Conservation (phyloP, 495 filamentous ascomycete genomes). For the Xylaria bambusicola region DNA sequence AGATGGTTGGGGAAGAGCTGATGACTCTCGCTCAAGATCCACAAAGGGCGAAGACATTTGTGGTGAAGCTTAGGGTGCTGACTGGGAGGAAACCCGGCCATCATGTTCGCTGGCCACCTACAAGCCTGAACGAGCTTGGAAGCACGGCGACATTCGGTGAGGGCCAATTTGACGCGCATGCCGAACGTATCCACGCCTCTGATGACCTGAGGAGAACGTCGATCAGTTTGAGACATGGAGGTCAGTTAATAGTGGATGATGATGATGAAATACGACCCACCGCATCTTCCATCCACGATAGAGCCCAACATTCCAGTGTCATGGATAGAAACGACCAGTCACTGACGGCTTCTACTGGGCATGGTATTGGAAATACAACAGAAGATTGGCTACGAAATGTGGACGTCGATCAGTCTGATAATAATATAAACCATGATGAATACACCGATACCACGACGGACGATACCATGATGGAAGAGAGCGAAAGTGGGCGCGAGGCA, state of each 20-base stretch:
- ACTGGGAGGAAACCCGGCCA: constrained; percentile 56
- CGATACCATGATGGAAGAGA: constrained; percentile 10
- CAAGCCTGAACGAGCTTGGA: constrained; percentile 31
- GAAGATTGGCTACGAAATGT: constrained; percentile 21
- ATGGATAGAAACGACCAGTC: background rate
- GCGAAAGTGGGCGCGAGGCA: background rate
- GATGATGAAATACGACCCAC: background rate
- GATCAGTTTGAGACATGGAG: background rate
- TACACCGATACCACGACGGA: constrained; percentile 13
- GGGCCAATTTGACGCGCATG: background rate
- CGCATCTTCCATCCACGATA: background rate
- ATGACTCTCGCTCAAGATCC: constrained; percentile 48
- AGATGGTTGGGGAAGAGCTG: constrained; percentile 54
- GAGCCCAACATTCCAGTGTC: background rate
- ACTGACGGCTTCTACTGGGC: background rate
- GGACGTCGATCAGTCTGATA: constrained; percentile 7
- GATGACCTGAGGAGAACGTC: background rate
- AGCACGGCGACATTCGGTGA: constrained; percentile 18
- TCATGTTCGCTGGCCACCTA: constrained; percentile 20
- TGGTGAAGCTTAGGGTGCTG: constrained; percentile 53
- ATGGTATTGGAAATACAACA: constrained; percentile 6
- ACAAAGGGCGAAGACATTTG: constrained; percentile 42
- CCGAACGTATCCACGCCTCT: background rate
- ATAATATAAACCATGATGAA: constrained; percentile 5
- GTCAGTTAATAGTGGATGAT: background rate